phyloP scores from a whole-genome alignment of 148 eudicot genomes.

The Camellia lanceoleosa region DNA sequence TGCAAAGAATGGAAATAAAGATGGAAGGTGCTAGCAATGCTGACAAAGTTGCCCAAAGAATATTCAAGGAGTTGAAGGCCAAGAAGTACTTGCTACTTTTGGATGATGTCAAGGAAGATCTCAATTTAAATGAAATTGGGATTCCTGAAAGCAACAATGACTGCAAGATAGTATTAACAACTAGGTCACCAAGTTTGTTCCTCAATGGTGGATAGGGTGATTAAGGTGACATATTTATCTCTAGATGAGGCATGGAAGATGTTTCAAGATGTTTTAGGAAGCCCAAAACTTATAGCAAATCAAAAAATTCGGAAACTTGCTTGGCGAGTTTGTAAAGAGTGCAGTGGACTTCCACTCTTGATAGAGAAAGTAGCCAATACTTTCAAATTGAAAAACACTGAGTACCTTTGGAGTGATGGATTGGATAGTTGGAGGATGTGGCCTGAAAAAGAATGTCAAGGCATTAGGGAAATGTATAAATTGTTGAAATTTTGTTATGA shows the following conservation, averaged over 20 bases:
- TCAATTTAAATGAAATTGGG: conserved; percentile 8
- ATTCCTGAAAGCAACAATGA: neutral
- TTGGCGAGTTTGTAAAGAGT: neutral
- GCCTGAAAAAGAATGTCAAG: conserved; percentile 8
- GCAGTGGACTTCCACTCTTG: conserved; percentile 12
- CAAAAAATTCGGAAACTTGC: neutral
- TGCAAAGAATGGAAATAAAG: neutral
- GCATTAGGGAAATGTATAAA: conserved; percentile 5
- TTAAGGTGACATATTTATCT: conserved; percentile 4
- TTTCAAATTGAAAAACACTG: neutral
- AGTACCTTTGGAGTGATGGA: conserved; percentile 12
- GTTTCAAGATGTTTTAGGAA: conserved; percentile 3
- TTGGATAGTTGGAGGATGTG: conserved; percentile 12
- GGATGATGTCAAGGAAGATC: conserved; percentile 21
- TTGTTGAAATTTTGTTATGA: conserved; percentile 16
- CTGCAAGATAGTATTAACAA: conserved; percentile 20
- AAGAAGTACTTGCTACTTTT: conserved; percentile 18
- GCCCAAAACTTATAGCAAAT: neutral
- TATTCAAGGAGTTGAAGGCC: neutral
- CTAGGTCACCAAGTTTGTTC: conserved; percentile 8
- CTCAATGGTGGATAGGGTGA: neutral
- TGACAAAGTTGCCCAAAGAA: neutral
- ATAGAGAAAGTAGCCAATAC: conserved; percentile 10
- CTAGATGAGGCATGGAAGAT: conserved; percentile 17
- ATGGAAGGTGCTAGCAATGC: neutral